Evolutionary conservation across 192 early-diverging fungal genomes (phyloP).

Genomic region (Chytriomyces sp.): DNA sequence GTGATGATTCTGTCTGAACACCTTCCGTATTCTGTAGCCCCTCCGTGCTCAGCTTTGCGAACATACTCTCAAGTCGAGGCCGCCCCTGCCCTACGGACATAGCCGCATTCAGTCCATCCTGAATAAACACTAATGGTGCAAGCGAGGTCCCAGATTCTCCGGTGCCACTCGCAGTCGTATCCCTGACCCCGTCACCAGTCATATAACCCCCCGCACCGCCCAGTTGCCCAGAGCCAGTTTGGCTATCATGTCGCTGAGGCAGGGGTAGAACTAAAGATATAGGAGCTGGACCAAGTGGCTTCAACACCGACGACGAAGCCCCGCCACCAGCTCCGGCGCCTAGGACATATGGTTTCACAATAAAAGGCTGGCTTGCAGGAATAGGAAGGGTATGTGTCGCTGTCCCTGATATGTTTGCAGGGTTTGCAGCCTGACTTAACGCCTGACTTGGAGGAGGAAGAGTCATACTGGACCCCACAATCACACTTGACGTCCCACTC

Average conservation of each 20-base stretch:
- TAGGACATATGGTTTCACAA: background rate
- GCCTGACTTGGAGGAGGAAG: background rate
- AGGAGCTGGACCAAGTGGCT: background rate
- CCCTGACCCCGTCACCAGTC: background rate
- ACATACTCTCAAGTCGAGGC: conserved; percentile 13
- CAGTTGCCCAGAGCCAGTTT: background rate
- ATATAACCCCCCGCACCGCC: background rate
- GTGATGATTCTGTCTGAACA: background rate
- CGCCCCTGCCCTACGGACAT: background rate
- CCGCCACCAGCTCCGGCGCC: background rate
- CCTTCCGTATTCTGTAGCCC: background rate
- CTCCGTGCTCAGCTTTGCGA: conserved; percentile 22
- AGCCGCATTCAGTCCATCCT: too few relatives aligned
- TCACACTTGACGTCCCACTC: background rate
- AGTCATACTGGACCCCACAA: background rate
- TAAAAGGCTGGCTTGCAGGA: background rate
- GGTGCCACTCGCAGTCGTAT: background rate
- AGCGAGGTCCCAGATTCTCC: background rate
- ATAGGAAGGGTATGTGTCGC: too few relatives aligned
- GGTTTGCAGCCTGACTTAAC: background rate
- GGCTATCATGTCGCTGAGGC: background rate
- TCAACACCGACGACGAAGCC: background rate
- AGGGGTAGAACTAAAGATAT: background rate
- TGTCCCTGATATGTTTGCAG: too few relatives aligned
- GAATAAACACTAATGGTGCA: background rate